Conservation (phyloP, 106 monocot species). For the Dioscorea zingiberensis region DNA sequence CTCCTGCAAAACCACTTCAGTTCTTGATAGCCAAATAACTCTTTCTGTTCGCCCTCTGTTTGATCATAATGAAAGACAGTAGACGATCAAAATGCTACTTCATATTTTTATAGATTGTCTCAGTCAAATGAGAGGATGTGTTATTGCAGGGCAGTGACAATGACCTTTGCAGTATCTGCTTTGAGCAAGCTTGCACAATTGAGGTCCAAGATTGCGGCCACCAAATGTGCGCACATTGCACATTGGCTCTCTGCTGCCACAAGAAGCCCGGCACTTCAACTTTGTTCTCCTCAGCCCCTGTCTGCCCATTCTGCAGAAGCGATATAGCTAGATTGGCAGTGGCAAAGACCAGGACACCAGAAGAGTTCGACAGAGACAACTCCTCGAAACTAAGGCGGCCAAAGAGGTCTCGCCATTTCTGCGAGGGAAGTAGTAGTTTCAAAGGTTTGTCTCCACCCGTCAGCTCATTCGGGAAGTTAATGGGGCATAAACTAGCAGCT, state of each 20-base stretch:
- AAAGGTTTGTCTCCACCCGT: constrained; percentile 23
- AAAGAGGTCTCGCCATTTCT: constrained; percentile 13
- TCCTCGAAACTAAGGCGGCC: constrained; percentile 9
- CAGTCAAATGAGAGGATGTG: not conserved
- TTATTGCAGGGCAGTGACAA: constrained; percentile 8
- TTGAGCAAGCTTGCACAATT: constrained; percentile 14
- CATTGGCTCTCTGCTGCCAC: constrained; percentile 19
- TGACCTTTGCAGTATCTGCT: constrained; percentile 21
- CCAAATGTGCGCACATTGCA: constrained; percentile 25
- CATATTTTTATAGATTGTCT: too few relatives aligned
- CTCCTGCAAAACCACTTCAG: too few relatives aligned
- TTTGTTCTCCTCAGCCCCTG: constrained; percentile 1
- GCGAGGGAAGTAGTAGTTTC: constrained; percentile 35
- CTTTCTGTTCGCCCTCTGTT: too few relatives aligned
- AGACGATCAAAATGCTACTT: too few relatives aligned
- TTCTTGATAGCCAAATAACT: too few relatives aligned
- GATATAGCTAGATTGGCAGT: constrained; percentile 15
- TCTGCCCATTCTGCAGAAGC: constrained; percentile 25
- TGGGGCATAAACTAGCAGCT: constrained; percentile 6
- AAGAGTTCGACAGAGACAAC: constrained; percentile 2
- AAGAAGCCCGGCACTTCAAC: constrained; percentile 11
- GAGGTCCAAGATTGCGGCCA: constrained; percentile 25
- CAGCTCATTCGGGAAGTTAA: constrained; percentile 24
- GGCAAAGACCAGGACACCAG: not conserved
- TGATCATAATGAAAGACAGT: too few relatives aligned